Percentiles rank a stretch among this genome's conserved stretches.
These are phyloP conservation scores for Rhizophora apiculata DNA, from an alignment of 345 rosid genomes.

Conservation along the genomic window DNA sequence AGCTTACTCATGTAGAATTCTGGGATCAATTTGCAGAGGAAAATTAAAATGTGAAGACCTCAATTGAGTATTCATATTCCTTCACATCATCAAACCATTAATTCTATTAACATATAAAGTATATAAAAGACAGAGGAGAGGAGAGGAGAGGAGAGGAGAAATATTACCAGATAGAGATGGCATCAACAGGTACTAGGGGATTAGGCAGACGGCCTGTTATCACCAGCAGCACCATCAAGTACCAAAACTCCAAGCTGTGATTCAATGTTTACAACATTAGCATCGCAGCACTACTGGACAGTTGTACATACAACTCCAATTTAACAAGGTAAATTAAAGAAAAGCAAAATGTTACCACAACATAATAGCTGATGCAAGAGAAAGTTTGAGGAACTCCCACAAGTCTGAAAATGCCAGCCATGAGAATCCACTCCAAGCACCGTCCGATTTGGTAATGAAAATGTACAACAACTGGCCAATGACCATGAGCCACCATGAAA, in stretches of 20 bases:
- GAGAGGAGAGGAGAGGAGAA: not conserved
- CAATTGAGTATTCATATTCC: no score
- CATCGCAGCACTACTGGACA: not conserved
- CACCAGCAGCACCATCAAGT: slow-evolving; percentile 70
- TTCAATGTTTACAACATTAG: not conserved
- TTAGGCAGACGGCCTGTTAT: slow-evolving; percentile 73
- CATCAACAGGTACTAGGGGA: slow-evolving; percentile 81
- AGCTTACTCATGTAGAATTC: no score
- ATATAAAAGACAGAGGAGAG: not conserved
- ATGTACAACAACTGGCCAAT: slow-evolving; percentile 65
- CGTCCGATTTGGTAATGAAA: slow-evolving; percentile 77
- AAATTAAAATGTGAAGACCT: no score
- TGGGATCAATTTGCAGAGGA: no score
- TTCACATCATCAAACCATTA: no score
- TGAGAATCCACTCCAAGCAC: slow-evolving; percentile 92
- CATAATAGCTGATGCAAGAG: slow-evolving; percentile 90
- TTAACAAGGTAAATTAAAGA: not conserved
- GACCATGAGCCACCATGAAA: slow-evolving; percentile 88
- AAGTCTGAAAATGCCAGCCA: slow-evolving; percentile 79
- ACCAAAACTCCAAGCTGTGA: slow-evolving; percentile 95
- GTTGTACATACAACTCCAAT: not conserved
- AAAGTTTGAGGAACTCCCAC: slow-evolving; percentile 76
- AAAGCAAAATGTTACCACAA: slow-evolving; percentile 48
- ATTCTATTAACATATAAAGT: not conserved
- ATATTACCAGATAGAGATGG: slow-evolving; percentile 78